phyloP scores from a whole-genome alignment of 164 flowering plant species.

The Sedum album region DNA sequence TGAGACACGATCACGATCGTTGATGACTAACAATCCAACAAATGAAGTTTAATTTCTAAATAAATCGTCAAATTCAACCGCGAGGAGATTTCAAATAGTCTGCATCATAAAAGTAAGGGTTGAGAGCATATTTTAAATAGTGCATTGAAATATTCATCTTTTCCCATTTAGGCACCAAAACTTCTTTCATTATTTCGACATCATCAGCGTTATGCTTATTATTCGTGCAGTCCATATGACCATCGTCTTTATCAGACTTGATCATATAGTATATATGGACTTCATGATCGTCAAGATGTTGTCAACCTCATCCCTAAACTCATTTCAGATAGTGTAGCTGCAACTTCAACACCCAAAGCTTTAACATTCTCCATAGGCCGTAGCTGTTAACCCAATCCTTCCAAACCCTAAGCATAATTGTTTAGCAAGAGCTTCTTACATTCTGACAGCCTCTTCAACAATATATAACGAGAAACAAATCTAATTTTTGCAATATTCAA shows the following conservation, averaged over 20 bases:
- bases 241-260: no score
- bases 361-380: neutral
- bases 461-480: neutral
- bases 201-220: neutral
- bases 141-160: constrained; percentile 6
- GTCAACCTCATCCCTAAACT: neutral
- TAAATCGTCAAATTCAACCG: no score
- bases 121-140: neutral
- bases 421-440: constrained; percentile 4
- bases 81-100: neutral
- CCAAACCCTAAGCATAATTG: neutral
- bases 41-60: no score
- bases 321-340: neutral
- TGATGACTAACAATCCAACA: no score
- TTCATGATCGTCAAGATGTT: neutral
- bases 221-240: neutral
- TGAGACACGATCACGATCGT: no score
- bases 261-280: neutral
- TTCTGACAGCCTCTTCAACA: constrained; percentile 7
- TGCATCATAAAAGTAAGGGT: neutral
- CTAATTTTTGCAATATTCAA: neutral
- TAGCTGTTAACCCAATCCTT: neutral
- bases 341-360: neutral
- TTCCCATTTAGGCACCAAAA: neutral
- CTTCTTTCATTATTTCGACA: neutral